Evolutionary conservation across 83 land plant genomes (phyloP), one percentile per base, ranked within the genome.

Genomic region (Isoetes engelmannii): DNA sequence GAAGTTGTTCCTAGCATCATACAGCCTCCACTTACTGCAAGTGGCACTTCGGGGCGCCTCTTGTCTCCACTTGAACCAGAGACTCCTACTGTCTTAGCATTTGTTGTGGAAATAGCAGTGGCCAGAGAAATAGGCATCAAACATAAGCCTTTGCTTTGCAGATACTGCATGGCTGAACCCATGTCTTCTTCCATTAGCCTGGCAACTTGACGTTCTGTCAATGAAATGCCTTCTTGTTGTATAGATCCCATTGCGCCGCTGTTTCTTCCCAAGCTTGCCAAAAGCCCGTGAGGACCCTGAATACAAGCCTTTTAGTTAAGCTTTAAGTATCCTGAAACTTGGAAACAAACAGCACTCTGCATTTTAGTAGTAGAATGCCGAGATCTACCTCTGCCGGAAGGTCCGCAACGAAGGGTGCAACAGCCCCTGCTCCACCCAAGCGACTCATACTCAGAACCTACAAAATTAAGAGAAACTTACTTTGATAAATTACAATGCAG

Each of bases 391-490:
- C 88, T 21, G 89, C 53, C 28, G 89, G 81, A 9, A 84, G 67
- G 68, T 84, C 90, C 57, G 90, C 85, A 19, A 86, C 85, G 6
- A 80, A 84, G n/a, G 97, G 90, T 47, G 94, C 85, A 4, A 92
- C 88, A 57, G 88, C 91, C 9, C 85, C 86, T n/a, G 88, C 91
- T 46, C 97, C 97, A 21, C 97, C 94, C 54, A 92, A 75, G 58
- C 97, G 73, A 72, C 97, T 92, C 94, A 92, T 89, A 87, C 97
- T 92, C 68, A 92, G 75, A 42, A 92, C 95, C 97, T 92, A 81
- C 54, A 47, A 67, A 10, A 44, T n/a, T 43, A 63, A 1, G 7
- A 47, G 47, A 42, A 37, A 48, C 42, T 61, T 61, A 28, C 59
- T 67, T 43, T 48, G 6, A 20, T 7, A 41, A n/a, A 58, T 4